Base-by-base conservation (phyloP, 208 protist species). In the Trypanosoma scelopori region DNA sequence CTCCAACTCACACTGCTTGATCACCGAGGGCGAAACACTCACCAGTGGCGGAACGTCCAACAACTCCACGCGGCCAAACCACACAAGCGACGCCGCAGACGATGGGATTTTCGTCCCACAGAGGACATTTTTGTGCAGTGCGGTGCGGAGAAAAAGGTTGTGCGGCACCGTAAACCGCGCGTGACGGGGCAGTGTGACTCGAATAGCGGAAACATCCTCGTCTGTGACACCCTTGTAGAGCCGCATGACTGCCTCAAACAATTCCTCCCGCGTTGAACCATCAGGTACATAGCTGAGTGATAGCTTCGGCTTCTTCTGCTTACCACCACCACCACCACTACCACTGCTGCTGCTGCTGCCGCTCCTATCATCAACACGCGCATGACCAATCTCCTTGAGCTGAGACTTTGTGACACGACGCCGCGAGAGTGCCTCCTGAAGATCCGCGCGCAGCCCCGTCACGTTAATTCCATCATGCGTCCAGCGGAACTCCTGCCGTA, bases 1-100 rank as follows among this genome's bases (percentile, higher is more conserved):
- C 73, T 95, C 89, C 41, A 95, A 74, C 74, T 93, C 89, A 57
- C 89, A 95, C 72, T 95, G 86, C 74, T 90, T 95, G 46, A 95
- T 65, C 23, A 66, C 52, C 9, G 74, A 56, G 2, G 89, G 89
- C 37, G 59, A 46, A 15, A 69, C 65, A n/a, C 67, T 43, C 23
- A 92, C 49, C 23, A 32, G 20, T 7, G 89, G 82, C 20, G 85
- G 61, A 42, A 66, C 55, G 55, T 95, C 89, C 22, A 78, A 47
- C 32, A 93, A 79, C 57, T 87, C 81, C 27, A 92, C 51, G n/a
- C 85, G 75, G 18, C 78, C 73, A 55, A 93, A 76, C 46, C 76
- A 35, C 22, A 93, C 81, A 30, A 90, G 69, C 22, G 86, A 70
- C 69, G 82, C 49, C 13, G 76, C 78, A 18, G 62, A 16, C 3